A percentile compares a stretch with the other conserved stretches of the same genome.
These are phyloP conservation scores for Dendrobium chrysotoxum DNA, from an alignment of 106 monocot species.

Conservation along the genomic window DNA sequence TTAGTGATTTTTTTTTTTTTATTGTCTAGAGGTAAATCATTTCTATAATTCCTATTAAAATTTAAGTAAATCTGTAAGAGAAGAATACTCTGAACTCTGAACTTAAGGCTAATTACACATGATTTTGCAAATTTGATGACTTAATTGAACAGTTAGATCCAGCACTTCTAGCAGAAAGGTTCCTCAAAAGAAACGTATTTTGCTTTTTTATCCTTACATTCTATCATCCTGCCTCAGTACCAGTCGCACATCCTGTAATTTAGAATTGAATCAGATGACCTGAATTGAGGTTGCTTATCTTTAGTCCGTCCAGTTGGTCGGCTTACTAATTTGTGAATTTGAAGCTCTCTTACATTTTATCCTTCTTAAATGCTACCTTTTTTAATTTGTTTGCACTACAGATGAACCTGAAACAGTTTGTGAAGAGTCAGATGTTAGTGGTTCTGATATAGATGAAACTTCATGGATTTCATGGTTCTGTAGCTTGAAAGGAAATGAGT, in stretches of 20 bases:
- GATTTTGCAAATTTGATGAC: background rate
- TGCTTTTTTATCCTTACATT: background rate
- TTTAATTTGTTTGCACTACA: conserved; percentile 8
- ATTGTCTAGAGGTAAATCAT: background rate
- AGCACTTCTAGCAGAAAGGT: background rate
- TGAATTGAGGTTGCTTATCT: background rate
- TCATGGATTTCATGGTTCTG: conserved; percentile 62
- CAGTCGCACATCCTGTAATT: background rate
- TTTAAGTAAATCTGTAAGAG: background rate
- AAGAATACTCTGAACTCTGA: background rate
- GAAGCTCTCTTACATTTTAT: background rate
- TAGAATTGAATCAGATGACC: background rate
- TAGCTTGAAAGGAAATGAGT: conserved; percentile 45
- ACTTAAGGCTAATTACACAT: background rate
- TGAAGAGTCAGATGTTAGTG: conserved; percentile 52
- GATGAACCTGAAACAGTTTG: conserved; percentile 38
- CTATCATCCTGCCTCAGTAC: background rate
- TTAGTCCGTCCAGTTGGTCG: background rate
- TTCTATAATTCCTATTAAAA: background rate
- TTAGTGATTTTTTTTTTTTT: too few species aligned
- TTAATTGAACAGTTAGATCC: background rate
- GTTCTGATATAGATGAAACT: conserved; percentile 45
- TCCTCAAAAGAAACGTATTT: background rate
- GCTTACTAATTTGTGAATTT: background rate
- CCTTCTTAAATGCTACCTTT: background rate